Percentiles rank a stretch among this genome's conserved stretches.
These are phyloP conservation scores for Paecilomyces dactylethromorphus DNA, from an alignment of 2,329 filamentous ascomycete genomes.

Conservation along the genomic window DNA sequence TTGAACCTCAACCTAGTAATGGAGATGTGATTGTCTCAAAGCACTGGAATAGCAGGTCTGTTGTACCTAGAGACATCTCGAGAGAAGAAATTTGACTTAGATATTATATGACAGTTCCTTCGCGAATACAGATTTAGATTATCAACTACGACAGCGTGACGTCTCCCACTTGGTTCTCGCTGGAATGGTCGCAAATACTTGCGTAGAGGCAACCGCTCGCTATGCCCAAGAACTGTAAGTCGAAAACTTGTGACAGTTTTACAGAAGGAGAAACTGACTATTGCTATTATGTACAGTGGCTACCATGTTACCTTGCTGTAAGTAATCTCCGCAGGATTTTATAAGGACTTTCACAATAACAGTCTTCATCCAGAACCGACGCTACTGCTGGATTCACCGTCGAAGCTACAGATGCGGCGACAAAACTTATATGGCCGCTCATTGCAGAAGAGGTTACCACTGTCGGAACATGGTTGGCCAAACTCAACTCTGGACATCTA, in stretches of 20 bases:
- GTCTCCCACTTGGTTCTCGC: neutral
- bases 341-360: no score
- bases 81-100: neutral
- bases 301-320: neutral
- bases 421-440: neutral
- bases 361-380: neutral
- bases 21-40: neutral
- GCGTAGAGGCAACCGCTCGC: neutral
- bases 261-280: neutral
- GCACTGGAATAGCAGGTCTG: neutral
- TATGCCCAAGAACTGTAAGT: neutral
- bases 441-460: neutral
- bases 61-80: neutral
- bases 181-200: neutral
- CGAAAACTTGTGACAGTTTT: neutral
- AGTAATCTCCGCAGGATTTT: no score
- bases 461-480: conserved; percentile 15
- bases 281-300: neutral
- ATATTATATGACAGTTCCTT: neutral
- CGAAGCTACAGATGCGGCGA: neutral
- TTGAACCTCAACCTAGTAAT: neutral
- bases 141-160: neutral
- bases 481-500: no score
- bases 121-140: neutral
- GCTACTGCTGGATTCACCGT: neutral